These are phyloP conservation scores for Hsuehochloa calcarea DNA, from an alignment of 176 grass and related monocot species.

Conservation along the genomic window DNA sequence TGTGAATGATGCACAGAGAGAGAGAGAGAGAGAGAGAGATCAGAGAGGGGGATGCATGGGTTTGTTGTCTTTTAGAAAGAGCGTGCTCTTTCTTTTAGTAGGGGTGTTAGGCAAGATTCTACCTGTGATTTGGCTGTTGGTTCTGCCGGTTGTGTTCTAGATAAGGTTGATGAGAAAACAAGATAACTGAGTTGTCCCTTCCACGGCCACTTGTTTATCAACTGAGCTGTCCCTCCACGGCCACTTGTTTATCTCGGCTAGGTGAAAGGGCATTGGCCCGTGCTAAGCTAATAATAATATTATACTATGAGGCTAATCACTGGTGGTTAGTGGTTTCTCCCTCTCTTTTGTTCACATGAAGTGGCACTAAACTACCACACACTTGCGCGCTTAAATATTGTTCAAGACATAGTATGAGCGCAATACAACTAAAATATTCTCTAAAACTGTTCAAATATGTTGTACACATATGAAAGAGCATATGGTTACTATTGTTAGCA, in stretches of 20 bases:
- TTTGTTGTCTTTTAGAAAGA: not conserved
- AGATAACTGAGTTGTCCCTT: conserved; percentile 25
- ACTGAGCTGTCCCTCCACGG: conserved; percentile 5
- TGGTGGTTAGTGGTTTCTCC: not conserved
- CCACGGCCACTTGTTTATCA: conserved; percentile 32
- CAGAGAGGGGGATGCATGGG: not conserved
- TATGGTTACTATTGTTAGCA: not conserved
- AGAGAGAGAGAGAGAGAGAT: not conserved
- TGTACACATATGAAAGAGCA: not conserved
- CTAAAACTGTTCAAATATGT: not conserved
- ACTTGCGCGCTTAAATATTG: not conserved
- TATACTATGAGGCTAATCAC: not conserved
- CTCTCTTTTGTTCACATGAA: not conserved
- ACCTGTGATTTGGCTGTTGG: conserved; percentile 23
- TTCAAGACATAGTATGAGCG: not conserved
- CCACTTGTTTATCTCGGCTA: conserved; percentile 28
- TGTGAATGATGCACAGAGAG: not conserved
- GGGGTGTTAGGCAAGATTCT: conserved; percentile 6
- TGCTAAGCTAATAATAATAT: not conserved
- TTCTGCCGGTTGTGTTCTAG: conserved; percentile 20
- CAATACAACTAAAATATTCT: not conserved
- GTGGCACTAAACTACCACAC: not conserved
- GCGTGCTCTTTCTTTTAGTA: not conserved
- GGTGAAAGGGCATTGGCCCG: not conserved
- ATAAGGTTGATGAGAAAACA: conserved; percentile 34